Base-by-base conservation (phyloP, 2,329 filamentous ascomycete genomes). In the Immersiporthe knoxdaviesiana region DNA sequence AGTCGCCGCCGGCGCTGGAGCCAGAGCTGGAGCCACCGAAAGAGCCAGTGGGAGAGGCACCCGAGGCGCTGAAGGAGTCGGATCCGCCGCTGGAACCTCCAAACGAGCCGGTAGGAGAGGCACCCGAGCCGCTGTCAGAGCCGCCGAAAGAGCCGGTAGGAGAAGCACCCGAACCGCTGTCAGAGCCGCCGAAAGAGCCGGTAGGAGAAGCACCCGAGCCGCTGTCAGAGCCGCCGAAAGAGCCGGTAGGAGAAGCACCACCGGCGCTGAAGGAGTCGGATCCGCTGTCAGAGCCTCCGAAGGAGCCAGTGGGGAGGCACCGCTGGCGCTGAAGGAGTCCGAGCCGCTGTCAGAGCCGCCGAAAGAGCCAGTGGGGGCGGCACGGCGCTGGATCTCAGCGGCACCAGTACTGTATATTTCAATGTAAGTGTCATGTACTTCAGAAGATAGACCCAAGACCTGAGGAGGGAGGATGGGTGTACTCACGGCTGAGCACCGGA, bases 311-410 rank as follows among this genome's bases (percentile, higher is more conserved):
- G 35, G 35, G 35, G 4, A 8, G 8, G 35, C 35, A 35, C 35
- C 35, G n/a, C n/a, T n/a, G n/a, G n/a, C n/a, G n/a, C n/a, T n/a
- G 59, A 61, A 61, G 10, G 35, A 37, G 2, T 11, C 32, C 12
- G 32, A n/a, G 11, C 58, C 58, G 18, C 58, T 37, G 24, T 30
- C 24, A 10, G 18, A 39, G 41, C 56, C 24, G 32, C 58, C 24
- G 64, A 67, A 67, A 3, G 27, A 12, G 8, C 68, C 65, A 30
- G 65, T 70, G 14, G 68, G 65, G 60, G 44, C n/a, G 4, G 68
- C 39, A 12, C 61, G 61, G 3, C 24, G 24, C 24, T 63, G 59
- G 32, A 62, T 10, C 12, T 37, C 61, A 63, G 61, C 2, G 14
- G 14, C 61, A 30, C 61, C 61, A 8, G 61, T 63, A 5, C 61